Evolutionary conservation across 108 stramenopile genomes (phyloP).

Genomic region (Discostella pseudostelligera): DNA sequence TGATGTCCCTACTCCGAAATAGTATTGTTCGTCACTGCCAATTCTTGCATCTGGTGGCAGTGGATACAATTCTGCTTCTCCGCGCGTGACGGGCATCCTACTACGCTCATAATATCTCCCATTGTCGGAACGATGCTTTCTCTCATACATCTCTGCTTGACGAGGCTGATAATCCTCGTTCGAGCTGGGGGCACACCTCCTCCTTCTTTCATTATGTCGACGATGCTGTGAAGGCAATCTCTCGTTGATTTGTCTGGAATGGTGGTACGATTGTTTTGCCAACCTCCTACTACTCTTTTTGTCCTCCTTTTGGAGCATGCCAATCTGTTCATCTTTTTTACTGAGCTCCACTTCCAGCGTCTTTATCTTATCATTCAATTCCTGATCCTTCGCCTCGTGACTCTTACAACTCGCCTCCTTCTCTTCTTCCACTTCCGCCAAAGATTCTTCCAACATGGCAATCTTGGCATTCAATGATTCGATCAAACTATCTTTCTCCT

Average conservation of each 20-base stretch:
- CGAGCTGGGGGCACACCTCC: neutral
- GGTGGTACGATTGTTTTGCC: neutral
- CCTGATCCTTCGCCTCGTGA: constrained; percentile 7
- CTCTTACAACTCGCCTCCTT: neutral
- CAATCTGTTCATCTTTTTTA: constrained; percentile 28
- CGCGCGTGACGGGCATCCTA: too few species aligned
- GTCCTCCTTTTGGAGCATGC: constrained; percentile 5
- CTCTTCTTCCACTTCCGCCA: constrained; percentile 21
- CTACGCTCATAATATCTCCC: neutral
- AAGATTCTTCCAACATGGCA: constrained; percentile 21
- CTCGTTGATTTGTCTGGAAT: too few species aligned
- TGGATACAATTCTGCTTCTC: too few species aligned
- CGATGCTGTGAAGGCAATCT: too few species aligned
- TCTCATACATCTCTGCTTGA: neutral
- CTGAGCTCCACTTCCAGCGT: constrained; percentile 24
- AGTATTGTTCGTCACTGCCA: too few species aligned
- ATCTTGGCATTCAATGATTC: constrained; percentile 33
- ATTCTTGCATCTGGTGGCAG: too few species aligned
- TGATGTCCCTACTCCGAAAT: neutral
- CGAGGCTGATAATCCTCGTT: neutral
- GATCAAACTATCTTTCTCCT: constrained; percentile 38
- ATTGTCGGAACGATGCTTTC: neutral
- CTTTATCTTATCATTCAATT: constrained; percentile 30
- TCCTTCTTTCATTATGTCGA: neutral
- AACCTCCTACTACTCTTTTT: neutral